Percentiles rank a stretch among this genome's conserved stretches.
These are phyloP conservation scores for Tinospora cordifolia DNA, from an alignment of 164 flowering plant species.

Conservation along the genomic window DNA sequence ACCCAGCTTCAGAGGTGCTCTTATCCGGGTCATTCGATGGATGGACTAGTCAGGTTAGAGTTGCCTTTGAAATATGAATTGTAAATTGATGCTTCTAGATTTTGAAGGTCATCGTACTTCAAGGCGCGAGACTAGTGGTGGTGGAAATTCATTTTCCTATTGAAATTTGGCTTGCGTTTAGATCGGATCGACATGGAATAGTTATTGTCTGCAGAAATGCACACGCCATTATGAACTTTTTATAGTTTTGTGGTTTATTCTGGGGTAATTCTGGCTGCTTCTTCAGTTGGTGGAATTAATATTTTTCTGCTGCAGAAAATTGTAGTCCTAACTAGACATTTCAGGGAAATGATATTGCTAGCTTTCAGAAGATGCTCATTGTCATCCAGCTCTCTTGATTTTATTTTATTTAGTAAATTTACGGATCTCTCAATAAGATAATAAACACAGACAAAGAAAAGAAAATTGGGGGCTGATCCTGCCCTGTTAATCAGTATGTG, in stretches of 20 bases:
- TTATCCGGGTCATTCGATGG: constrained; percentile 90
- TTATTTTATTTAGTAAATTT: not conserved
- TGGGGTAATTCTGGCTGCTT: no score
- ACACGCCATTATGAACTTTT: no score
- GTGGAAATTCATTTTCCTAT: not conserved
- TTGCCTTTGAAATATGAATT: constrained; percentile 6
- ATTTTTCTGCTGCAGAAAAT: no score
- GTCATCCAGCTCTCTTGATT: not conserved
- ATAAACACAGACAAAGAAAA: not conserved
- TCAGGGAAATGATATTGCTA: no score
- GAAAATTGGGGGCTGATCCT: not conserved
- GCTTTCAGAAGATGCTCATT: no score
- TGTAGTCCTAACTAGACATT: no score
- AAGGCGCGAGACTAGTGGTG: not conserved
- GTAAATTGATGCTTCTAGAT: not conserved
- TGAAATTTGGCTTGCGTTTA: no score
- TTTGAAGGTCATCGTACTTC: not conserved
- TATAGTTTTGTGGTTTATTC: no score
- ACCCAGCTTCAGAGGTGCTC: constrained; percentile 72
- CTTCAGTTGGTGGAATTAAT: no score
- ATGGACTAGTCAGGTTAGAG: constrained; percentile 76
- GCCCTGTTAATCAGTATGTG: not conserved
- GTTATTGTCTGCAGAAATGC: not conserved
- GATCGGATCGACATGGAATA: not conserved
- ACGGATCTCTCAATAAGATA: not conserved